phyloP scores from a whole-genome alignment of 306 rosid genomes.

The Glycyrrhiza uralensis region DNA sequence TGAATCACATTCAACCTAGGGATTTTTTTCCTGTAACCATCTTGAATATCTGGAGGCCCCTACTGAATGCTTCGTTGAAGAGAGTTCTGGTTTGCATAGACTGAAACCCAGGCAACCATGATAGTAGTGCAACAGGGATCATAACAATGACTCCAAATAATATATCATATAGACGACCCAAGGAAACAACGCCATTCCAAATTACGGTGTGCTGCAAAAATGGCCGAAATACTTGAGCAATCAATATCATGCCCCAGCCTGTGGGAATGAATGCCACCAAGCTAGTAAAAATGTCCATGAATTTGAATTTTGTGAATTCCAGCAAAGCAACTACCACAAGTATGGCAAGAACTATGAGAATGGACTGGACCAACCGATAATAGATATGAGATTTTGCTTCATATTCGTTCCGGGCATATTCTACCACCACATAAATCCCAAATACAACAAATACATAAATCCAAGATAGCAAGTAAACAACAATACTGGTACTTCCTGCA shows the following conservation, averaged over 20 bases:
- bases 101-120: conserved; percentile 93
- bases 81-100: conserved; percentile 86
- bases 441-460: conserved; percentile 56
- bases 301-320: conserved; percentile 57
- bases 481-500: conserved; percentile 59
- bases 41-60: conserved; percentile 77
- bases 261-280: conserved; percentile 83
- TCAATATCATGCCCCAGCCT: conserved; percentile 81
- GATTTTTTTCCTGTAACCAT: conserved; percentile 64
- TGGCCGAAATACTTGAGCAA: conserved; percentile 81
- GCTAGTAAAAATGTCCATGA: conserved; percentile 68
- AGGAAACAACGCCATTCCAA: conserved; percentile 57
- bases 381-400: conserved; percentile 69
- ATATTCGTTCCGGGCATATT: conserved; percentile 55
- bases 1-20: conserved; percentile 25
- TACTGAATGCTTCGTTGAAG: conserved; percentile 85
- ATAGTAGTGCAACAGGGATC: conserved; percentile 73
- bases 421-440: conserved; percentile 53
- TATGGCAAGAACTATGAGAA: conserved; percentile 44
- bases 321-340: conserved; percentile 56
- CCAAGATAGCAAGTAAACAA: conserved; percentile 80
- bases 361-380: conserved; percentile 72
- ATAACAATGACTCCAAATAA: conserved; percentile 68
- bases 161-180: conserved; percentile 73
- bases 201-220: conserved; percentile 43